These are phyloP conservation scores for Discostella stelligera DNA, from an alignment of 352 stramenopile species.

Conservation along the genomic window DNA sequence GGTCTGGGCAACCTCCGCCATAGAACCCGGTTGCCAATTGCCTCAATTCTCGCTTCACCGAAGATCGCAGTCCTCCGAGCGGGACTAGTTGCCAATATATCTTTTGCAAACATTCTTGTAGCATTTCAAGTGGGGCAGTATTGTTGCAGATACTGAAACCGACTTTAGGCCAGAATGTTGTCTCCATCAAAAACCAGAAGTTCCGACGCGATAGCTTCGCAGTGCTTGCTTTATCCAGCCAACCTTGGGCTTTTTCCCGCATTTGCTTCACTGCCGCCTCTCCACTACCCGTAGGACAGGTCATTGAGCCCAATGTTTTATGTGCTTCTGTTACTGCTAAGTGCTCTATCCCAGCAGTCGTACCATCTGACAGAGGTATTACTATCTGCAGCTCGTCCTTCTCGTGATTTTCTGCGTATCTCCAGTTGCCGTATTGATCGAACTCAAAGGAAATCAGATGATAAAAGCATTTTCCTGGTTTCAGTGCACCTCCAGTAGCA, in stretches of 20 bases:
- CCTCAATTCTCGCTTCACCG: background rate
- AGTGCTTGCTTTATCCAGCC: background rate
- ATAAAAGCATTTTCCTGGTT: conserved; percentile 30
- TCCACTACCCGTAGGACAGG: conserved; percentile 9
- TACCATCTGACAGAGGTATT: conserved; percentile 17
- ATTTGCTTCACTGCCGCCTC: background rate
- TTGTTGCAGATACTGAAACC: background rate
- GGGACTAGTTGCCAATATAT: background rate
- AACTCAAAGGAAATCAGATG: conserved; percentile 15
- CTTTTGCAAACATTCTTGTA: conserved; percentile 1
- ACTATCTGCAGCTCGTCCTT: conserved; percentile 5
- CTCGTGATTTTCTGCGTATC: conserved; percentile 6
- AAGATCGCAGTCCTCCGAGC: background rate
- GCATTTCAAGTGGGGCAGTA: background rate
- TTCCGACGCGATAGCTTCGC: background rate
- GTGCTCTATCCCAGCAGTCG: conserved; percentile 5
- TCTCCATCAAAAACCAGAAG: conserved; percentile 7
- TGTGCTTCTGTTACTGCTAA: background rate
- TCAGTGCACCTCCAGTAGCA: conserved; percentile 14
- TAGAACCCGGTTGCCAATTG: background rate
- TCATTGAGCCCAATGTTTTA: conserved; percentile 22
- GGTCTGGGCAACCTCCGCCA: background rate
- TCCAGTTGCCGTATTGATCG: conserved; percentile 1
- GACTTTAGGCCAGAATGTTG: conserved; percentile 1
- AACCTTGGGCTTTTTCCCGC: conserved; percentile 1